A percentile compares a stretch with the other conserved stretches of the same genome.
Evolutionary conservation across 1,139 yeast genomes (phyloP).

Genomic region (Scheffersomyces illinoinensis): DNA sequence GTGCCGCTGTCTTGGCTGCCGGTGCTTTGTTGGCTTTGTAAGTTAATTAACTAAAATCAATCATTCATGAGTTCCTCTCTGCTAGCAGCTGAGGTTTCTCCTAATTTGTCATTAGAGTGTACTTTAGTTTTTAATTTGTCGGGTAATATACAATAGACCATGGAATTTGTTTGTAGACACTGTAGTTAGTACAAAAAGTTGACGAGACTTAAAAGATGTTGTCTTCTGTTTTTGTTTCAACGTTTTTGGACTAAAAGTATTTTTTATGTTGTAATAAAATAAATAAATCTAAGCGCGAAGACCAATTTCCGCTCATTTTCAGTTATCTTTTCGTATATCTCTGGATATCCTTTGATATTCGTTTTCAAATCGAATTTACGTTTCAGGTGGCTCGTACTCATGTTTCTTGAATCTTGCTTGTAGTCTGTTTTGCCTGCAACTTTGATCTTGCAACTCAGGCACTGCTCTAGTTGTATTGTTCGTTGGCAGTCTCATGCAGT

Average conservation of each 20-base stretch:
- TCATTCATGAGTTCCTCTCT: not conserved
- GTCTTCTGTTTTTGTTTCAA: not conserved
- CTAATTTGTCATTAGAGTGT: conserved; percentile 1
- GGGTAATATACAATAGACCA: not conserved
- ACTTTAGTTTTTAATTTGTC: not conserved
- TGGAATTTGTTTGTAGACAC: not conserved
- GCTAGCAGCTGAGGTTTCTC: not conserved
- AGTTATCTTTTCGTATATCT: not conserved
- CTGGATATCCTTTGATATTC: not conserved
- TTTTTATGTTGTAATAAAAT: not conserved
- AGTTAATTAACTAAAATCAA: conserved; percentile 12
- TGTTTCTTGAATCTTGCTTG: not conserved
- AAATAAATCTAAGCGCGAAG: not conserved
- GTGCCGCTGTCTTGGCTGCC: conserved; percentile 31
- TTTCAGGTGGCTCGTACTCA: not conserved
- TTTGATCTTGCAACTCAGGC: not conserved
- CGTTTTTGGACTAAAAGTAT: not conserved
- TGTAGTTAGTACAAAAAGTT: not conserved
- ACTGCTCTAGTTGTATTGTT: not conserved
- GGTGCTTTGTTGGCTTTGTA: conserved; percentile 37
- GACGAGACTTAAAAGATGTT: not conserved
- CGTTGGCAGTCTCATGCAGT: not conserved
- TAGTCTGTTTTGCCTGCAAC: not conserved
- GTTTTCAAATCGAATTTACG: not conserved
- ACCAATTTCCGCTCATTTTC: not conserved